A percentile compares a stretch with the other conserved stretches of the same genome.
Evolutionary conservation across 345 rosid species (phyloP).

Genomic region (Nasturtium officinale): DNA sequence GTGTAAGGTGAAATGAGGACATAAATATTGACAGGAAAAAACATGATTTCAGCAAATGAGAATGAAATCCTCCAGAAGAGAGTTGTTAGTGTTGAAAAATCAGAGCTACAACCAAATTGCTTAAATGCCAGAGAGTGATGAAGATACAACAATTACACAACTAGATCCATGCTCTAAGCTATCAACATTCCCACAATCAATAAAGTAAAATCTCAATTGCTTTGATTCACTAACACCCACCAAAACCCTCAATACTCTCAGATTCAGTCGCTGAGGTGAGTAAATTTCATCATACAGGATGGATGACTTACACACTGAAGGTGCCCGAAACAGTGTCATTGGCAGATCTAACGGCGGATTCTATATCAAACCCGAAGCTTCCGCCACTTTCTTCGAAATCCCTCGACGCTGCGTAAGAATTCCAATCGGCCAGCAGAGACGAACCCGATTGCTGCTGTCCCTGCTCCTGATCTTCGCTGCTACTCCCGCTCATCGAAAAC

Average conservation of each 20-base stretch:
- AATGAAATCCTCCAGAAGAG: background rate
- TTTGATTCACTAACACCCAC: conserved; percentile 19
- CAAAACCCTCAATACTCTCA: background rate
- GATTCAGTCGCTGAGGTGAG: background rate
- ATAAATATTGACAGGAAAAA: background rate
- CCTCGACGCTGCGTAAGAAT: conserved; percentile 69
- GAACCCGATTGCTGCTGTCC: conserved; percentile 45
- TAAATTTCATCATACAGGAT: background rate
- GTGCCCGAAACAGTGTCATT: conserved; percentile 77
- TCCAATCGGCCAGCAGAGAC: conserved; percentile 81
- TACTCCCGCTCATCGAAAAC: conserved; percentile 55
- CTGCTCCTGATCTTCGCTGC: conserved; percentile 43
- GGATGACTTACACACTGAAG: conserved; percentile 65
- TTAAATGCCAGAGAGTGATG: conserved; percentile 21
- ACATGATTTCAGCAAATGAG: background rate
- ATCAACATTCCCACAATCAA: background rate
- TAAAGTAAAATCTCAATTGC: conserved; percentile 11
- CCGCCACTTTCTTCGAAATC: conserved; percentile 47
- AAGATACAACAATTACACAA: conserved; percentile 1
- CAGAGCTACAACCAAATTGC: conserved; percentile 18
- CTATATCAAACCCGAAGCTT: conserved; percentile 69
- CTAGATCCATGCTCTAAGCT: conserved; percentile 7
- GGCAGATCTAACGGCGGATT: conserved; percentile 83
- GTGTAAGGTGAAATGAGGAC: background rate
- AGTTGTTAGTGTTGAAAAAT: background rate